Conservation (phyloP, 352 stramenopile genomes). For the Phytophthora vignae region DNA sequence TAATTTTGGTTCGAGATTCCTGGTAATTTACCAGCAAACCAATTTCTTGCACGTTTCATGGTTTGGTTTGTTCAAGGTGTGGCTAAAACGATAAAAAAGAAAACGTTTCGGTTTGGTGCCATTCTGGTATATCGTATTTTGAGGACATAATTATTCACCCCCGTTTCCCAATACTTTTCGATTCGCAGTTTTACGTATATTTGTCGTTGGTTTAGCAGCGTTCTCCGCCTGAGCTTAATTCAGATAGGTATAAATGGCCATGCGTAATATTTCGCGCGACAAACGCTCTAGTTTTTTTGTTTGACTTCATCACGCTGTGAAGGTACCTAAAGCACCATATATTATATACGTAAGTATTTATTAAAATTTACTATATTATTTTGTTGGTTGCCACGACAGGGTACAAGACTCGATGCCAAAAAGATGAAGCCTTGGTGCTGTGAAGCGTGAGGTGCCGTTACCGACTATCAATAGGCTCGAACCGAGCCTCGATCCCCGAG, state of each 20-base stretch:
- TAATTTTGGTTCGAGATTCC: too few relatives aligned
- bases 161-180: neutral
- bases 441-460: neutral
- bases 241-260: neutral
- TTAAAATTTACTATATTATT: neutral
- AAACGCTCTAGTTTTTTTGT: neutral
- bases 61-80: too few relatives aligned
- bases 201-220: neutral
- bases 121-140: too few relatives aligned
- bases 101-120: neutral
- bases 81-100: too few relatives aligned
- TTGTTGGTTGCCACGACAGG: neutral
- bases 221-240: neutral
- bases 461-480: conserved; percentile 15
- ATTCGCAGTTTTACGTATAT: neutral
- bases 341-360: too few relatives aligned
- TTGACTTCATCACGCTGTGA: too few relatives aligned
- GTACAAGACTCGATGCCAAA: neutral
- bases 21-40: too few relatives aligned
- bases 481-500: neutral
- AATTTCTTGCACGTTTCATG: too few relatives aligned
- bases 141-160: neutral
- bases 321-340: too few relatives aligned
- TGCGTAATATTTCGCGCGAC: neutral
- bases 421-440: neutral